Percentiles rank a stretch among this genome's conserved stretches.
phyloP scores from a whole-genome alignment of 1,139 yeast genomes.

The Yamadazyma atlantica region DNA sequence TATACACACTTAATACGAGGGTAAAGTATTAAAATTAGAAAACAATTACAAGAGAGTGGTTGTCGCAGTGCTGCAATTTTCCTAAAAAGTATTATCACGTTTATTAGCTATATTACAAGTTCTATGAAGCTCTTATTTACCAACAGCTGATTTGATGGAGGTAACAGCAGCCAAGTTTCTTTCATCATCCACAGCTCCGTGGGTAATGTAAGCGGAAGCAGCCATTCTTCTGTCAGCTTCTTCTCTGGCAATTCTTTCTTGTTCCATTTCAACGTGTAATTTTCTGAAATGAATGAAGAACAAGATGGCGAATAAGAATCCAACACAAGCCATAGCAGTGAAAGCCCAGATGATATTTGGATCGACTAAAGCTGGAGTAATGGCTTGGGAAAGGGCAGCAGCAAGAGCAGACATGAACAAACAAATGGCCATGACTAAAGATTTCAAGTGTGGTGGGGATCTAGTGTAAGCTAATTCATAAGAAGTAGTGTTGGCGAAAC shows the following conservation, averaged over 20 bases:
- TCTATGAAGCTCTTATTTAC: slow-evolving; percentile 12
- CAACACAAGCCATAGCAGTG: slow-evolving; percentile 18
- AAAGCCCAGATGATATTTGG: slow-evolving; percentile 19
- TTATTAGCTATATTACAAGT: not conserved
- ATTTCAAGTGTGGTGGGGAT: slow-evolving; percentile 67
- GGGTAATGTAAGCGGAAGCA: slow-evolving; percentile 5
- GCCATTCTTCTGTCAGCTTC: slow-evolving; percentile 14
- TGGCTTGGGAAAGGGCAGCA: slow-evolving; percentile 59
- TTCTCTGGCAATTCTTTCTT: slow-evolving; percentile 35
- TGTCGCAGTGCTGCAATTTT: not conserved
- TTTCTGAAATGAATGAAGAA: slow-evolving; percentile 52
- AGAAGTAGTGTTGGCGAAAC: slow-evolving; percentile 67
- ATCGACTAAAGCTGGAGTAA: slow-evolving; percentile 43
- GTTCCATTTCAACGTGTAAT: slow-evolving; percentile 52
- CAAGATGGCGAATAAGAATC: slow-evolving; percentile 35
- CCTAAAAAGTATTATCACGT: not conserved
- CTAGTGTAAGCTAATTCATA: slow-evolving; percentile 71
- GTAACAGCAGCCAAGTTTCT: slow-evolving; percentile 16
- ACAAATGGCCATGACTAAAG: slow-evolving; percentile 67
- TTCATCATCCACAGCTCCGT: slow-evolving; percentile 16
- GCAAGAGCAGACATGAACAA: slow-evolving; percentile 59
- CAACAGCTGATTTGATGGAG: slow-evolving; percentile 17
- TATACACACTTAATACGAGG: no score
- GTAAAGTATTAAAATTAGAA: no score
- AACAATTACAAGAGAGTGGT: no score